These are phyloP conservation scores for Pseudogymnoascus destructans DNA, from an alignment of 2,329 filamentous ascomycete genomes.

Conservation along the genomic window DNA sequence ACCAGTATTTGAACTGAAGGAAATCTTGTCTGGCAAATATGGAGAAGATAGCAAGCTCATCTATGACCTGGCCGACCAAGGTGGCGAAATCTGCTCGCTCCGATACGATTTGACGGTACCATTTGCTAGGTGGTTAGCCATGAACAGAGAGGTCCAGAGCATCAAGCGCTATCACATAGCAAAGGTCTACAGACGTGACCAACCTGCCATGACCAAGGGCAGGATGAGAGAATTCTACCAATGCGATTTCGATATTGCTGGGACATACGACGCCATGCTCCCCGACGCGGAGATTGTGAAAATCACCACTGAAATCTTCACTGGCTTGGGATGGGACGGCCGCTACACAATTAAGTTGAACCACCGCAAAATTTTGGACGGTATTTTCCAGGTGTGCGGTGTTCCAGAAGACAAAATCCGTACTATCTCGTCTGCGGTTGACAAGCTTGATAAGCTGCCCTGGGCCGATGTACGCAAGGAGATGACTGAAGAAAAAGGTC, in stretches of 20 bases:
- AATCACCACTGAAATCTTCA: slow-evolving; percentile 76
- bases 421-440: slow-evolving; percentile 81
- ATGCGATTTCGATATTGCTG: slow-evolving; percentile 93
- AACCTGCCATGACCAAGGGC: slow-evolving; percentile 78
- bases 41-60: slow-evolving; percentile 88
- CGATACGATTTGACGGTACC: slow-evolving; percentile 83
- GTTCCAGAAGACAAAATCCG: slow-evolving; percentile 79
- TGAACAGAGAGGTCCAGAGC: slow-evolving; percentile 64
- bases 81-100: slow-evolving; percentile 71
- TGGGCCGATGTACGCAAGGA: slow-evolving; percentile 85
- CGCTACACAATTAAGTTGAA: slow-evolving; percentile 74
- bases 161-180: slow-evolving; percentile 95
- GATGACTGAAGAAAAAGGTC: slow-evolving; percentile 85
- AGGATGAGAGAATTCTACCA: slow-evolving; percentile 95
- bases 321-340: slow-evolving; percentile 60
- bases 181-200: slow-evolving; percentile 75
- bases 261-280: slow-evolving; percentile 77
- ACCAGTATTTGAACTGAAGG: slow-evolving; percentile 72
- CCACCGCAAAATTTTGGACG: slow-evolving; percentile 87
- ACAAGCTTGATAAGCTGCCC: slow-evolving; percentile 87
- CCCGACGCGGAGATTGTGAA: slow-evolving; percentile 82
- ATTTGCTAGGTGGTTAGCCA: slow-evolving; percentile 83
- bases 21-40: slow-evolving; percentile 81
- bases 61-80: slow-evolving; percentile 79
- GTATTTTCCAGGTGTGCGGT: slow-evolving; percentile 81